Base-by-base conservation (phyloP, 2,329 filamentous ascomycete genomes). In the Paecilomyces niveus region DNA sequence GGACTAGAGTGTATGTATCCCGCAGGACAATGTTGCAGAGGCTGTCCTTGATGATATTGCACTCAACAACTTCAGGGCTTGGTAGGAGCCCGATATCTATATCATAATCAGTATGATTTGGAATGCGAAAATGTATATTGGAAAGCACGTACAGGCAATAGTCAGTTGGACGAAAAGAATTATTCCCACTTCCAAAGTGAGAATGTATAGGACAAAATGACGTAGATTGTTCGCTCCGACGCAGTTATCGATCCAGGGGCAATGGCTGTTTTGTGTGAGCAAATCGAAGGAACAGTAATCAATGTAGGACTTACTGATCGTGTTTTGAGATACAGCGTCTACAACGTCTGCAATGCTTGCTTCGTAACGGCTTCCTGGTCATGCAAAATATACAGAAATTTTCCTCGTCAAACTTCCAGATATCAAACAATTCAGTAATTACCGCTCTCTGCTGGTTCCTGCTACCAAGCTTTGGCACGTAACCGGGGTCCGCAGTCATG, bases 211-310 rank as follows among this genome's bases (percentile, higher is more conserved):
- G 68, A 97, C 89, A 74, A 99, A 99, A 66, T 97, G 92, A 13
- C 94, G 87, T 69, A 97, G 89, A 72, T 97, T 99, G 78, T 97
- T 97, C 63, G 94, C 85, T 51, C 90, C 94, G 50, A 99, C 85
- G 68, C 94, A 99, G 74, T 97, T 97, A 76, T 96, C 89, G 24
- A 97, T 90, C 94, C 94, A 99, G 0, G 94, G 94, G 69, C 94
- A 99, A 71, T 99, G 94, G 70, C 91, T 95, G 64, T 32, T n/a
- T 52, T 56, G 21, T 32, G 58, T 62, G 52, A 62, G 24, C 10
- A n/a, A n/a, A 56, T 53, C 62, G 52, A 54, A 10, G 18, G 11
- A 49, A 29, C 15, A 15, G 54, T n/a, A 21, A 18, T 9, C 7
- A 10, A 11, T 35, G 26, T 18, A 26, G 45, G 31, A 82, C 90